These are phyloP conservation scores for Salvia miltiorrhiza DNA, from an alignment of 257 asterid species.

Conservation along the genomic window DNA sequence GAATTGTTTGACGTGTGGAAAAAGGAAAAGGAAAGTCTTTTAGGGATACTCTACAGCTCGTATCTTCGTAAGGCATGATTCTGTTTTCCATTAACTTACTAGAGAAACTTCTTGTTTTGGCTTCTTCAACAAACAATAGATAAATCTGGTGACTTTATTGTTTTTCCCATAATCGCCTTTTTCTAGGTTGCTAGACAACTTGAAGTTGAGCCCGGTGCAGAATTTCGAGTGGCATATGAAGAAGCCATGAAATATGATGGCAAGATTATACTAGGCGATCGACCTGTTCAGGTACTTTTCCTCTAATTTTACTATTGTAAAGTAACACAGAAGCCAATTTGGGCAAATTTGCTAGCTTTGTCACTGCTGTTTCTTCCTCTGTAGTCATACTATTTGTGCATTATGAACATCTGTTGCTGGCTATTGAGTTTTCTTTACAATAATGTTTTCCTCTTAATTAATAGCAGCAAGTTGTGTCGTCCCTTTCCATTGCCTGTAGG, in stretches of 20 bases:
- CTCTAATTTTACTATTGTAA: neutral
- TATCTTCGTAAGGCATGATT: no score
- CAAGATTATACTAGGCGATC: slow-evolving; percentile 91
- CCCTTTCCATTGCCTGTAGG: neutral
- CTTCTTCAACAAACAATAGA: neutral
- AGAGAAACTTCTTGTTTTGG: no score
- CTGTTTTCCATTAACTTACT: no score
- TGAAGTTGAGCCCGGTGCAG: slow-evolving; percentile 93
- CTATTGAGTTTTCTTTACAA: neutral
- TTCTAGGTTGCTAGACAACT: slow-evolving; percentile 80
- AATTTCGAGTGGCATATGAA: slow-evolving; percentile 92
- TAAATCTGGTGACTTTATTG: neutral
- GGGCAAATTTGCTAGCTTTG: neutral
- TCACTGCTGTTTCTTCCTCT: neutral
- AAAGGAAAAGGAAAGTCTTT: no score
- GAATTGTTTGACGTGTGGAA: no score
- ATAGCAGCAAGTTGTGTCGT: slow-evolving; percentile 5
- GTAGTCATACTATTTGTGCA: no score
- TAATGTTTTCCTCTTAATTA: neutral
- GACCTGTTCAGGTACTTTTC: slow-evolving; percentile 66
- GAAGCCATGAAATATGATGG: slow-evolving; percentile 94
- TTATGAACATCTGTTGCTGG: neutral
- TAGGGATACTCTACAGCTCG: no score
- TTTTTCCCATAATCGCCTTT: slow-evolving; percentile 14
- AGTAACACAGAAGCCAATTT: neutral